Base-by-base conservation (phyloP, 805 yeast species). In the Priceomyces castillae region DNA sequence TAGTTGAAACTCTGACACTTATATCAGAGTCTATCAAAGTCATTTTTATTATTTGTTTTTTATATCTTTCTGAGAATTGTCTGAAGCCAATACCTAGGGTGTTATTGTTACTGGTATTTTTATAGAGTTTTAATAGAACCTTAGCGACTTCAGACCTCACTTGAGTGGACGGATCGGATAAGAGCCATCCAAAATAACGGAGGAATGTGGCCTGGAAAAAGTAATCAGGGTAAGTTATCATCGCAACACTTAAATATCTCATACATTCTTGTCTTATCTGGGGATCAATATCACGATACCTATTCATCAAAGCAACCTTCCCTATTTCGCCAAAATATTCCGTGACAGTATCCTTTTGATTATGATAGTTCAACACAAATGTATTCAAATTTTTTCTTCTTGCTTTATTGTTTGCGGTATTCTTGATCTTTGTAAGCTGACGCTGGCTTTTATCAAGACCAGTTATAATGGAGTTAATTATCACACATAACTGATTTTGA, bases 231-330 rank as follows among this genome's bases (percentile, higher is more conserved):
- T 76, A 77, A 5, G 65, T 57, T n/a, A 75, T 71, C 65, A 87
- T 85, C 87, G 95, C 86, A 14, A 63, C 67, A n/a, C 88, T 81
- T 40, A 90, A 66, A 28, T 75, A 72, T 7, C 60, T 53, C 52
- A 87, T 69, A 42, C 96, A 84, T 44, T 84, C 89, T 23, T 76
- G 74, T 52, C 97, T 74, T 28, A 90, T 85, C 4, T 61, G 58
- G 4, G 82, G 78, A 56, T 88, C 95, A 11, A 83, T 73, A 60
- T 90, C 97, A 49, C 90, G 80, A 58, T 86, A 86, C 50, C 97
- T 70, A 55, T 84, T 87, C 9, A 80, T 77, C 58, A 88, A 86
- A 7, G 84, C 76, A 1, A 84, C 72, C 50, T 78, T 81, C 25
- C 81, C 76, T 7, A 86, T 74, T 48, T 88, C 95, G 44, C 74